Conservation (phyloP, 306 rosid species). For the Cucumis cinereus region DNA sequence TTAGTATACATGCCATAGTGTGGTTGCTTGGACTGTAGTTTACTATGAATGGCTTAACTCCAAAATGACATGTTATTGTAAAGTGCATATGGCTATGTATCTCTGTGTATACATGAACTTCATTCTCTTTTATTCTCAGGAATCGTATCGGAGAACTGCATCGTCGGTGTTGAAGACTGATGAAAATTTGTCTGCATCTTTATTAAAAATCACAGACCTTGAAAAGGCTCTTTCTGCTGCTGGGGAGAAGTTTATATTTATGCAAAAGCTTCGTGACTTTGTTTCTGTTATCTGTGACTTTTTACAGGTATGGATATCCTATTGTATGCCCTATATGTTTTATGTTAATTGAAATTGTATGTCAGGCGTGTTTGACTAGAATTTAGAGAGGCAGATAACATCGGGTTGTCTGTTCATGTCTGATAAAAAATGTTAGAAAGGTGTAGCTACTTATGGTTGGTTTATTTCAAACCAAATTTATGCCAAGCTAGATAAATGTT, state of each 20-base stretch:
- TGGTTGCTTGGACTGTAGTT: background rate
- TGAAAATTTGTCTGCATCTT: conserved; percentile 63
- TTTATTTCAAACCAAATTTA: background rate
- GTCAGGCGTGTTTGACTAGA: background rate
- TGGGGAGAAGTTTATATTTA: conserved; percentile 70
- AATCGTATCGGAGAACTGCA: conserved; percentile 62
- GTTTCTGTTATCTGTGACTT: conserved; percentile 69
- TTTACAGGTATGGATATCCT: conserved; percentile 53
- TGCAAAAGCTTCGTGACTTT: conserved; percentile 78
- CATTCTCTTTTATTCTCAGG: conserved; percentile 28
- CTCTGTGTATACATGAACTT: background rate
- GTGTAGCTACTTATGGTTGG: background rate
- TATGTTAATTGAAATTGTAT: background rate
- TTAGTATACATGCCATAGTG: background rate
- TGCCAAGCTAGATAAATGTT: background rate
- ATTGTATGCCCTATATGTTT: background rate
- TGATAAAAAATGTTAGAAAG: background rate
- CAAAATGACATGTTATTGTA: background rate
- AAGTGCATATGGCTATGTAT: background rate
- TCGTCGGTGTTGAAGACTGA: conserved; percentile 45
- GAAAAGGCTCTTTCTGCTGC: conserved; percentile 59
- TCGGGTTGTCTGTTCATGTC: background rate
- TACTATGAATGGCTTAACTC: background rate
- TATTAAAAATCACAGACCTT: conserved; percentile 58
- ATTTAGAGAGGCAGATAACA: background rate